These are phyloP conservation scores for Alternaria sp. DNA, from an alignment of 2,329 filamentous ascomycete species.

Conservation along the genomic window DNA sequence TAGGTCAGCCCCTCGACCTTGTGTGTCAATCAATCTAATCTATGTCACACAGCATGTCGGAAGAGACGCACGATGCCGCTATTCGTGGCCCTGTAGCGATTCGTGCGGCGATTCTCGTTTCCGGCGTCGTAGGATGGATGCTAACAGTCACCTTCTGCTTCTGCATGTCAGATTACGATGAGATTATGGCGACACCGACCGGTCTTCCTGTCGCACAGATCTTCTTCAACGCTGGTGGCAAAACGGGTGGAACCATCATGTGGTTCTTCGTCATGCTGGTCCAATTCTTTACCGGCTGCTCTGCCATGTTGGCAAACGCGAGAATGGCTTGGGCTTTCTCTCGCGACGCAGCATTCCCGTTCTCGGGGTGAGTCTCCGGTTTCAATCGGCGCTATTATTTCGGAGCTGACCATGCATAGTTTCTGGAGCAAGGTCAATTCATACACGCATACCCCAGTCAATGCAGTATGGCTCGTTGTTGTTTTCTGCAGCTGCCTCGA, in stretches of 20 bases:
- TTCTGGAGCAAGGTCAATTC: slow-evolving; percentile 63
- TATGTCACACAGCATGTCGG: slow-evolving; percentile 63
- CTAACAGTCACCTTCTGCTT: slow-evolving; percentile 71
- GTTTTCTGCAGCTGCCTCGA: slow-evolving; percentile 63
- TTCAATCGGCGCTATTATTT: background rate
- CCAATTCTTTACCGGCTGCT: slow-evolving; percentile 71
- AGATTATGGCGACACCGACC: slow-evolving; percentile 64
- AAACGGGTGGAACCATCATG: slow-evolving; percentile 65
- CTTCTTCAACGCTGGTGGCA: slow-evolving; percentile 67
- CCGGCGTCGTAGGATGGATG: slow-evolving; percentile 68
- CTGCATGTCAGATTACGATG: slow-evolving; percentile 66
- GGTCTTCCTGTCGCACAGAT: slow-evolving; percentile 67
- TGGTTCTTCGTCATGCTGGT: slow-evolving; percentile 70
- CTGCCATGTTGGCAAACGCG: slow-evolving; percentile 70
- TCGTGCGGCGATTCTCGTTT: slow-evolving; percentile 65
- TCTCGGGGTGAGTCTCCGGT: slow-evolving; percentile 59
- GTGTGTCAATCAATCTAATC: slow-evolving; percentile 38
- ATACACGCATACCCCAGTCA: slow-evolving; percentile 66
- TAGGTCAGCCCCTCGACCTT: slow-evolving; percentile 46
- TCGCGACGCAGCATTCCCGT: slow-evolving; percentile 67
- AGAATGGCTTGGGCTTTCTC: slow-evolving; percentile 70
- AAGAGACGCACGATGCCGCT: slow-evolving; percentile 71
- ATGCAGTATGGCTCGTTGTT: slow-evolving; percentile 71
- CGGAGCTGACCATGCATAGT: slow-evolving; percentile 46
- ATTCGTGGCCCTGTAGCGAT: slow-evolving; percentile 68